Evolutionary conservation across 495 filamentous ascomycete genomes (phyloP).

Genomic region (Xylaria telfairii): DNA sequence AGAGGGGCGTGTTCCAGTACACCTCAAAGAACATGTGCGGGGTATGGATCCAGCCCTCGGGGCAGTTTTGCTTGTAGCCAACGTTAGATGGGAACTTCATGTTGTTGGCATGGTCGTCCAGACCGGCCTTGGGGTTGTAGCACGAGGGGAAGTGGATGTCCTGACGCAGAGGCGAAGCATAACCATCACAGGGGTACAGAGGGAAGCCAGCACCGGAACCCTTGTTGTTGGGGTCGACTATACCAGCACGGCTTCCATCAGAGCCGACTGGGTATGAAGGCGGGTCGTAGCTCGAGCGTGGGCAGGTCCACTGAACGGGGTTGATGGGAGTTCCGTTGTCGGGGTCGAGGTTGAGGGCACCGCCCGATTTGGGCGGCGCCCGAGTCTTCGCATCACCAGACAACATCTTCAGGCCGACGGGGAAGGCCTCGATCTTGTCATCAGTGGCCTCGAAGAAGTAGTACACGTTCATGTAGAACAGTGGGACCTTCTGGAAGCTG

Average conservation of each 20-base stretch:
- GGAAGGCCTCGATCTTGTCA: slow-evolving; percentile 70
- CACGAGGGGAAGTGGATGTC: slow-evolving; percentile 62
- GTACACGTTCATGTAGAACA: slow-evolving; percentile 69
- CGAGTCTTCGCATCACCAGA: slow-evolving; percentile 66
- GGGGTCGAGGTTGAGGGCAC: slow-evolving; percentile 46
- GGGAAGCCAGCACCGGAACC: slow-evolving; percentile 57
- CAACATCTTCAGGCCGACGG: slow-evolving; percentile 73
- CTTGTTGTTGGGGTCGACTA: slow-evolving; percentile 56
- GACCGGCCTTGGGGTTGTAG: slow-evolving; percentile 64
- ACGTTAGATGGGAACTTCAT: slow-evolving; percentile 58
- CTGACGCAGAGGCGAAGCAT: slow-evolving; percentile 60
- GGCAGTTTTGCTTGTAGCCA: slow-evolving; percentile 64
- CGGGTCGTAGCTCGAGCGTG: slow-evolving; percentile 57
- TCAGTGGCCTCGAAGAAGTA: slow-evolving; percentile 68
- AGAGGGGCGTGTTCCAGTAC: slow-evolving; percentile 65
- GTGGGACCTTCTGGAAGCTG: slow-evolving; percentile 66
- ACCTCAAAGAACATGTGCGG: slow-evolving; percentile 74
- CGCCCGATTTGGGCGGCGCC: slow-evolving; percentile 39
- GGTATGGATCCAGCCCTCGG: slow-evolving; percentile 60
- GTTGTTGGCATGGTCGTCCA: slow-evolving; percentile 56
- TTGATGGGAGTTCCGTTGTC: slow-evolving; percentile 46
- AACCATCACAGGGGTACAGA: slow-evolving; percentile 58
- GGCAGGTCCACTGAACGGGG: slow-evolving; percentile 53
- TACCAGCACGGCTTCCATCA: slow-evolving; percentile 54
- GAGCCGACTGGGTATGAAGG: slow-evolving; percentile 54